Evolutionary conservation across 2,329 filamentous ascomycete species (phyloP).

Genomic region (Claviceps sp.): DNA sequence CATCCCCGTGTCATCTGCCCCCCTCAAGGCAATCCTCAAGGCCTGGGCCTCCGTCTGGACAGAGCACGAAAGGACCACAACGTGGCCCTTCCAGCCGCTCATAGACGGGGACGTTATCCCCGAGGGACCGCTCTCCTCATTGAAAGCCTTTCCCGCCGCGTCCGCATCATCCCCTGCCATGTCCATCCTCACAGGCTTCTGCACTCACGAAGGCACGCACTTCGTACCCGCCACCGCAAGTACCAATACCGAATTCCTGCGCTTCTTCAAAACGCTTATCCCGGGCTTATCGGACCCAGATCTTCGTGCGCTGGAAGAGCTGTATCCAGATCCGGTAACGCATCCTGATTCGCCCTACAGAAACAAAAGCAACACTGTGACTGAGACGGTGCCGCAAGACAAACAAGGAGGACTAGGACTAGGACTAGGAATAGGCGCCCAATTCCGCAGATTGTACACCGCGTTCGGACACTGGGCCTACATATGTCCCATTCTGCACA

Average conservation of each 20-base stretch:
- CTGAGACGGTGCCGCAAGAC: too few relatives aligned
- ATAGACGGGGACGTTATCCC: slow-evolving; percentile 48
- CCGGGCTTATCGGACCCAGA: slow-evolving; percentile 32
- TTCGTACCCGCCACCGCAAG: slow-evolving; percentile 43
- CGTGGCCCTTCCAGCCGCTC: slow-evolving; percentile 57
- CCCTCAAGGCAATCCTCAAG: slow-evolving; percentile 7
- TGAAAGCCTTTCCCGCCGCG: slow-evolving; percentile 19
- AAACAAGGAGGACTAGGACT: neutral
- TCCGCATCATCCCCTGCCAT: neutral
- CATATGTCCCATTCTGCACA: slow-evolving; percentile 49
- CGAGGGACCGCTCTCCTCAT: slow-evolving; percentile 44
- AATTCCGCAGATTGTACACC: slow-evolving; percentile 44
- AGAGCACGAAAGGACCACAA: slow-evolving; percentile 28
- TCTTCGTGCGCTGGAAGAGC: neutral
- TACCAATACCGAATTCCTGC: slow-evolving; percentile 36
- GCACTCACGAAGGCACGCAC: slow-evolving; percentile 52
- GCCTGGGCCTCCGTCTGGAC: slow-evolving; percentile 32
- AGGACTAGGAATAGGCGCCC: slow-evolving; percentile 22
- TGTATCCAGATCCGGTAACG: neutral
- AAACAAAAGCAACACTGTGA: neutral
- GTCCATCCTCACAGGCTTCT: slow-evolving; percentile 53
- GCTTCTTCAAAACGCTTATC: slow-evolving; percentile 49
- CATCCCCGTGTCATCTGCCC: neutral
- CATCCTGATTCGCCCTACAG: neutral
- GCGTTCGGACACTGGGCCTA: slow-evolving; percentile 54